A percentile compares a stretch with the other conserved stretches of the same genome.
Conservation (phyloP, 164 flowering plant genomes). For the Stephania japonica region DNA sequence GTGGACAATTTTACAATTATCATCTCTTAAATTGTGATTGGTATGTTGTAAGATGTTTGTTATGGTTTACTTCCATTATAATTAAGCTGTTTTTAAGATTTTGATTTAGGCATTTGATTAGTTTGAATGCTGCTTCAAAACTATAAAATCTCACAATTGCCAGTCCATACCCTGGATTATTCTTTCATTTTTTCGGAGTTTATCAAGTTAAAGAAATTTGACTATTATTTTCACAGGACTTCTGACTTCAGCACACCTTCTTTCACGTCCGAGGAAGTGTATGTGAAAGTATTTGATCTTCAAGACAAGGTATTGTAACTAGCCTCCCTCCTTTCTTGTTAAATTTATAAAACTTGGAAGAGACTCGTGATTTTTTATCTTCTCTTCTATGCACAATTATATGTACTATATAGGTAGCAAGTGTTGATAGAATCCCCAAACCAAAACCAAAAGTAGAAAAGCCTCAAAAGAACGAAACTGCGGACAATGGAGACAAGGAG, state of each 20-base stretch:
- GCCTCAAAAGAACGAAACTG: constrained; percentile 58
- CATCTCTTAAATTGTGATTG: no score
- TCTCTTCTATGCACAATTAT: neutral
- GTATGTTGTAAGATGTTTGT: no score
- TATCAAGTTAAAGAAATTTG: neutral
- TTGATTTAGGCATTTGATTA: no score
- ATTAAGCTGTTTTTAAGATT: no score
- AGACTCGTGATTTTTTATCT: neutral
- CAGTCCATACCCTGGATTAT: neutral
- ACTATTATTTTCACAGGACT: constrained; percentile 36
- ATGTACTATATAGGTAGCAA: constrained; percentile 45
- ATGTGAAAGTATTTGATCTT: constrained; percentile 43
- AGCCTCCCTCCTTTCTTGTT: constrained; percentile 1
- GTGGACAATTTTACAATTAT: no score
- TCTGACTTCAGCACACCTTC: constrained; percentile 53
- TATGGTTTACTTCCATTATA: no score
- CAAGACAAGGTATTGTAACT: constrained; percentile 61
- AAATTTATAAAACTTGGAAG: neutral
- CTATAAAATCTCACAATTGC: neutral
- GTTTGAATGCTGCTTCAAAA: no score
- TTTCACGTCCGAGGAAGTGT: constrained; percentile 78
- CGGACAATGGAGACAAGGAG: constrained; percentile 16
- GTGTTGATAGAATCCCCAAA: constrained; percentile 72
- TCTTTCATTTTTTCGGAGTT: neutral
- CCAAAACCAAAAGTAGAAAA: constrained; percentile 93